A percentile compares a stretch with the other conserved stretches of the same genome.
Conservation (phyloP, 768 basidiomycete species). For the Boletellus ananiceps region DNA sequence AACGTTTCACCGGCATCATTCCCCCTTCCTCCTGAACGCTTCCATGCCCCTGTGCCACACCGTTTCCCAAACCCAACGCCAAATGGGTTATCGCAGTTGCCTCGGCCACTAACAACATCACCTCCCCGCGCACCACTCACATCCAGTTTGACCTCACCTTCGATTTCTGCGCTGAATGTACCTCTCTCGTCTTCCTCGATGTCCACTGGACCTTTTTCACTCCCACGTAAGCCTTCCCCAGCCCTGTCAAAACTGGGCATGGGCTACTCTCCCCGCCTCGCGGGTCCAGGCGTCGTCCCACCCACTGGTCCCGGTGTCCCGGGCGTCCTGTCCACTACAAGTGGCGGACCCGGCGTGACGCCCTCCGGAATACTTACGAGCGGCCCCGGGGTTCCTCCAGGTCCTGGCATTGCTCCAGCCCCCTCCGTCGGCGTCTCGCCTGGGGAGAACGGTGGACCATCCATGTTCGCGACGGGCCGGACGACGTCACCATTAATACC, state of each 20-base stretch:
- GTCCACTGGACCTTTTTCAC: conserved; percentile 18
- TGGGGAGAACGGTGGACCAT: conserved; percentile 8
- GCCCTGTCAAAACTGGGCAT: conserved; percentile 28
- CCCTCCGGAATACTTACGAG: conserved; percentile 26
- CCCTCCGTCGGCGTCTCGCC: conserved; percentile 3
- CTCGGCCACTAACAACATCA: conserved; percentile 30
- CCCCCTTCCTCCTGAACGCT: conserved; percentile 26
- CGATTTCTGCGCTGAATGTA: conserved; percentile 13
- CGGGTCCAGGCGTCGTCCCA: conserved; percentile 29
- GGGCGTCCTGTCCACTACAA: conserved; percentile 18
- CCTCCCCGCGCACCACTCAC: conserved; percentile 34
- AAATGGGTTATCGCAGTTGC: conserved; percentile 20
- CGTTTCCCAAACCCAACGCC: conserved; percentile 21
- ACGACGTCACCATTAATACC: conserved; percentile 25
- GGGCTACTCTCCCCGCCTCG: conserved; percentile 27
- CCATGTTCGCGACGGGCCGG: conserved; percentile 12
- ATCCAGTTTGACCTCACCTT: conserved; percentile 17
- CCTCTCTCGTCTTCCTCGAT: conserved; percentile 14
- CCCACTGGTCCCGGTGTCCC: conserved; percentile 27
- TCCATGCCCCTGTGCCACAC: conserved; percentile 29
- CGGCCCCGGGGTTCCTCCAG: conserved; percentile 27
- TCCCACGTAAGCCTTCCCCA: conserved; percentile 24
- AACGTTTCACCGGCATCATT: conserved; percentile 28
- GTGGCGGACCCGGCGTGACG: conserved; percentile 18
- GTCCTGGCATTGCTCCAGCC: conserved; percentile 26